Percentiles rank a stretch among this genome's conserved stretches.
Evolutionary conservation across 176 grass and related monocot genomes (phyloP).

Genomic region (Themeda triandra): DNA sequence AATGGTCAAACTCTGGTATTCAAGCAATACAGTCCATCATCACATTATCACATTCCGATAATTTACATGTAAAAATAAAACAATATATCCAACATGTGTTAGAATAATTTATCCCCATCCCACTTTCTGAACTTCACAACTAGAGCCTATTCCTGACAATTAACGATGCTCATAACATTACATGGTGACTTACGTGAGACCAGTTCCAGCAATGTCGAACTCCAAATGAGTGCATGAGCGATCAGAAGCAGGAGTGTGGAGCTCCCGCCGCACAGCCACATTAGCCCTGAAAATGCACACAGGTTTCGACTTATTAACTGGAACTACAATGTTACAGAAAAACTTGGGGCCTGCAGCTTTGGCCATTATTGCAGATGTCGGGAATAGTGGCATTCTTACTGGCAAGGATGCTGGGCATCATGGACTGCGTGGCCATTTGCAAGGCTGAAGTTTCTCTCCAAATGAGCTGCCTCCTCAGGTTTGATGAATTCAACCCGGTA

Average conservation of each 20-base stretch:
- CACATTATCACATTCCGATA: not conserved
- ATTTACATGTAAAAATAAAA: not conserved
- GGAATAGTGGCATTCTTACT: slow-evolving; percentile 33
- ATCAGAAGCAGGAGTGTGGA: slow-evolving; percentile 84
- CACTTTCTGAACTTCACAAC: not conserved
- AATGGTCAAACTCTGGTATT: not conserved
- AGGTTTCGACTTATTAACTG: slow-evolving; percentile 4
- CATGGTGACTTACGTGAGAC: slow-evolving; percentile 63
- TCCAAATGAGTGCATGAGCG: slow-evolving; percentile 94
- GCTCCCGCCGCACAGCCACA: slow-evolving; percentile 68
- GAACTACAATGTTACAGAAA: not conserved
- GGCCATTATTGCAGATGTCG: not conserved
- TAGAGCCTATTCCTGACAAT: not conserved
- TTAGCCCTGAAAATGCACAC: slow-evolving; percentile 53
- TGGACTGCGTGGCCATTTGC: slow-evolving; percentile 81
- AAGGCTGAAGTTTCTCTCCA: slow-evolving; percentile 79
- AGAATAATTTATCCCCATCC: not conserved
- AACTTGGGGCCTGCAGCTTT: not conserved
- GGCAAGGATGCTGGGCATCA: slow-evolving; percentile 90
- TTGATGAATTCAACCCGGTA: slow-evolving; percentile 74
- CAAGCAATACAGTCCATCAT: not conserved
- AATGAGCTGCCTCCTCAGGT: slow-evolving; percentile 42
- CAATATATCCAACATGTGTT: not conserved
- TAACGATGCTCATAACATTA: not conserved
- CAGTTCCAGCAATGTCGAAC: slow-evolving; percentile 80